A percentile compares a stretch with the other conserved stretches of the same genome.
phyloP scores from a whole-genome alignment of 2,329 filamentous ascomycete genomes.

The Scedosporium aurantiacum region DNA sequence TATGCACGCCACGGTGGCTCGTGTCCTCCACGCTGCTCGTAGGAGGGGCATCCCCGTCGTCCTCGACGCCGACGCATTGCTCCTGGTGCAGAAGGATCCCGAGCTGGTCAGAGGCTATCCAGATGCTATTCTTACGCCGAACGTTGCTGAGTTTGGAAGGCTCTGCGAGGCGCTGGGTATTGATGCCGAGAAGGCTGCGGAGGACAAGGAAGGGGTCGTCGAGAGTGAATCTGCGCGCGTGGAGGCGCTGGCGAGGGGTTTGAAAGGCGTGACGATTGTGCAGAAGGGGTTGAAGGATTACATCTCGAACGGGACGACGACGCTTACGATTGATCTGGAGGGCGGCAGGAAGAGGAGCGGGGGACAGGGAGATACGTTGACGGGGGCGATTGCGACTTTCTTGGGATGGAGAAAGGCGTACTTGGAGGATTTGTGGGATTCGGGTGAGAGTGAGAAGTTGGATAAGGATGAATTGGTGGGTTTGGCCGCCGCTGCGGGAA shows the following conservation, averaged over 20 bases:
- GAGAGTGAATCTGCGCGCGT: conserved; percentile 34
- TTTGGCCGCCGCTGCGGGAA: conserved; percentile 76
- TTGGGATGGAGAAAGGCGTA: conserved; percentile 84
- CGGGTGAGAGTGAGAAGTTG: conserved; percentile 32
- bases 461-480: conserved; percentile 52
- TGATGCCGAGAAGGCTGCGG: conserved; percentile 23
- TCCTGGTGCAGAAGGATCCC: conserved; percentile 64
- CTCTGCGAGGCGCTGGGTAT: conserved; percentile 67
- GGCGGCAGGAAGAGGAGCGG: conserved; percentile 85
- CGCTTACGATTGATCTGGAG: conserved; percentile 63
- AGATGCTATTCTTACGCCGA: conserved; percentile 83
- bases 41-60: conserved; percentile 67
- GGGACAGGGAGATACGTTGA: conserved; percentile 91
- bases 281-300: conserved; percentile 80
- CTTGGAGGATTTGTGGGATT: conserved; percentile 66
- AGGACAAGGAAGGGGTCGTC: conserved; percentile 16
- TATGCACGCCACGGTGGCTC: conserved; percentile 77
- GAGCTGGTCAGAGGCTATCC: conserved; percentile 65
- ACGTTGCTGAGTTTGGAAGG: conserved; percentile 83
- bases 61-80: conserved; percentile 81
- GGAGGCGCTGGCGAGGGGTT: conserved; percentile 56
- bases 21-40: conserved; percentile 68
- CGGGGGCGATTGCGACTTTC: conserved; percentile 78
- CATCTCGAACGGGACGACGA: conserved; percentile 68
- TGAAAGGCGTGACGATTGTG: conserved; percentile 82